Evolutionary conservation across 2,329 filamentous ascomycete species (phyloP), one percentile per base, ranked within the genome.

Genomic region (Venturia pyrina): DNA sequence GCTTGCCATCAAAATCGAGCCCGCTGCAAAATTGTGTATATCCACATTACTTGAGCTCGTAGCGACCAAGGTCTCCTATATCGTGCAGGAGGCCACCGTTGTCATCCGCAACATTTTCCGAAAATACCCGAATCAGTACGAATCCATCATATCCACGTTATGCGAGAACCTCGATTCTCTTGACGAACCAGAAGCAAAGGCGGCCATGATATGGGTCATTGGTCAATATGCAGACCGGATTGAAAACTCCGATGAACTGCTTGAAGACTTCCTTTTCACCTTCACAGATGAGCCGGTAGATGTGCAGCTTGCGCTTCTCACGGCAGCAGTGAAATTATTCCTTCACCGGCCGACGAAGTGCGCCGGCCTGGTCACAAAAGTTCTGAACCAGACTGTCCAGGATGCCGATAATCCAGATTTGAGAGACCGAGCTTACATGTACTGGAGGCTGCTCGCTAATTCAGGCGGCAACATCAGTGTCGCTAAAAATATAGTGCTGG

Each of bases 51-150:
- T 99, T 24, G 92, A 97, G 69, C 85, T 99, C 50, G 95, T 99
- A 60, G 89, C 93, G 37, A 98, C 95, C n/a, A 98, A 98, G 78
- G 89, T 99, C 65, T 96, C 93, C 0, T 99, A 99, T 74, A 99
- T 99, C 70, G 95, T 99, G 0, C 95, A 99, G 78, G 95, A 99
- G 80, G 95, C 95, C 19, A 99, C 95, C 0, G 95, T 99, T 5
- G 95, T 99, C 34, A 99, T 99, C 74, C 89, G 92, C 70, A 99
- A 99, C 76, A 99, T 99, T 73, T 99, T 99, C 84, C 89, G 95
- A 71, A 98, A 98, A 79, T 99, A 99, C 73, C 95, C 95, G 10
- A 97, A 99, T 75, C 91, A 97, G 75, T 99, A 99, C 77, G 95
- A 99, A 77, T 93, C 90, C 68, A 98, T 99, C 76, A 99, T 99